Percentiles rank a stretch among this genome's conserved stretches.
These are phyloP conservation scores for Pseudogymnoascus sp. DNA, from an alignment of 2,329 filamentous ascomycete species.

Conservation along the genomic window DNA sequence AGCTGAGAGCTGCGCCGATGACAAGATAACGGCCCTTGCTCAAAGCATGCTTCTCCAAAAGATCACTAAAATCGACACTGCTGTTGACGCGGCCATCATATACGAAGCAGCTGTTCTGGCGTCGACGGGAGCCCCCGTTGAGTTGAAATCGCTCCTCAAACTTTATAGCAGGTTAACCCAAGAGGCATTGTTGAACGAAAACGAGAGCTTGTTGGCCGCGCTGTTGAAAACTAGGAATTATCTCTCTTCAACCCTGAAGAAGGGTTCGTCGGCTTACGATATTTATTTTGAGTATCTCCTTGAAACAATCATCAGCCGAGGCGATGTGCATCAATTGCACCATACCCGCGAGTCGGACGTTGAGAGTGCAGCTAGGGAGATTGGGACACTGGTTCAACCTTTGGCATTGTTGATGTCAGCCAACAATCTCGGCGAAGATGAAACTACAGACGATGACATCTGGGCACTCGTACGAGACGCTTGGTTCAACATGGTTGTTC, in stretches of 20 bases:
- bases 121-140: constrained; percentile 66
- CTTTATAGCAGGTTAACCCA: constrained; percentile 69
- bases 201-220: constrained; percentile 62
- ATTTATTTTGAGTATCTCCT: constrained; percentile 79
- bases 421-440: constrained; percentile 44
- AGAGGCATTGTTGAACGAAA: constrained; percentile 62
- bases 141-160: constrained; percentile 80
- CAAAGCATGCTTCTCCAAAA: constrained; percentile 97
- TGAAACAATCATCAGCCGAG: constrained; percentile 81
- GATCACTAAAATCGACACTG: constrained; percentile 70
- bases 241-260: constrained; percentile 62
- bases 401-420: constrained; percentile 75
- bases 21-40: constrained; percentile 86
- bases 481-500: constrained; percentile 97
- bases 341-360: constrained; percentile 69
- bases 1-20: constrained; percentile 70
- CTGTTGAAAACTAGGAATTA: constrained; percentile 71
- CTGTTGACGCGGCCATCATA: constrained; percentile 79
- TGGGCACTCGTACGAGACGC: constrained; percentile 69
- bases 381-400: constrained; percentile 77
- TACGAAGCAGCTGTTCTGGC: constrained; percentile 72
- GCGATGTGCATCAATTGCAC: constrained; percentile 70
- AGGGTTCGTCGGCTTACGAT: constrained; percentile 66
- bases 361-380: constrained; percentile 76
- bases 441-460: constrained; percentile 58